Evolutionary conservation across 2,329 filamentous ascomycete species (phyloP).

Genomic region (Huntiella bhutanensis): DNA sequence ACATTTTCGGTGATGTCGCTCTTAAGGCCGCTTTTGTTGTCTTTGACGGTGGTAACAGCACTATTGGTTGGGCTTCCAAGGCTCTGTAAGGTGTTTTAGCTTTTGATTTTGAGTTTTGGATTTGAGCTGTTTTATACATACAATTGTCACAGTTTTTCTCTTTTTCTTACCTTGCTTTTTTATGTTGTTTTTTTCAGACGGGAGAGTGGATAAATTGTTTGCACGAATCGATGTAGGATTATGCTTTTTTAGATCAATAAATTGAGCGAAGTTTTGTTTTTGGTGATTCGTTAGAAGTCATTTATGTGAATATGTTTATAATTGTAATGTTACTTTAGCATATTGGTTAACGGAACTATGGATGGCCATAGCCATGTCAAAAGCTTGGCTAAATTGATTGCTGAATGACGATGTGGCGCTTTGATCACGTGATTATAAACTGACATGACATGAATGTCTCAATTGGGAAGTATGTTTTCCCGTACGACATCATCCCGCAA

Average conservation of each 20-base stretch:
- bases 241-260: too few relatives aligned
- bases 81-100: not conserved
- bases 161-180: not conserved
- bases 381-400: too few relatives aligned
- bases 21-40: constrained; percentile 42
- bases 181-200: not conserved
- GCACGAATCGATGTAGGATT: too few relatives aligned
- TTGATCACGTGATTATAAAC: not conserved
- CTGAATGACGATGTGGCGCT: too few relatives aligned
- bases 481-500: not conserved
- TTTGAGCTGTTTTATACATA: not conserved
- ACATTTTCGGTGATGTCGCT: constrained; percentile 45
- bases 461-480: not conserved
- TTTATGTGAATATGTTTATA: too few relatives aligned
- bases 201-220: too few relatives aligned
- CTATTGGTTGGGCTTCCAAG: constrained; percentile 20
- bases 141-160: too few relatives aligned
- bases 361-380: too few relatives aligned
- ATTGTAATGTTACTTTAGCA: too few relatives aligned
- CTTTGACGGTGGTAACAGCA: constrained; percentile 36
- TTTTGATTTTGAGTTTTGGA: not conserved
- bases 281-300: not conserved
- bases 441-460: not conserved
- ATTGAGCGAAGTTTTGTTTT: not conserved
- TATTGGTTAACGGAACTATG: too few relatives aligned